phyloP scores from a whole-genome alignment of 495 filamentous ascomycete species.

The Aspergillus ellipticus region DNA sequence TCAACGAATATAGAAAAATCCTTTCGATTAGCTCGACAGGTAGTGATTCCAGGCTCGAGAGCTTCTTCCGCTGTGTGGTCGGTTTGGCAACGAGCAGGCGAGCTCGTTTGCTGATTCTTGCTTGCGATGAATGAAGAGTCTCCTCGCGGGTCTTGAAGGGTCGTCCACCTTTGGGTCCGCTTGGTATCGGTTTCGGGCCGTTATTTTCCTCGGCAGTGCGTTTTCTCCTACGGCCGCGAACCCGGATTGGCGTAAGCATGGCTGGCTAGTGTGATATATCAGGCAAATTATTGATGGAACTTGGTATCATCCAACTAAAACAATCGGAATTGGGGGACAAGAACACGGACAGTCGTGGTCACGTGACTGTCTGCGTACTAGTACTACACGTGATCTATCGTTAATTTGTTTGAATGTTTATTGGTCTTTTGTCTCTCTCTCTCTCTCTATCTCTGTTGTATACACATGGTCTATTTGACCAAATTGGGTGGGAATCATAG shows the following conservation, averaged over 20 bases:
- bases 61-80: conserved; percentile 11
- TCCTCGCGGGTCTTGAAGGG: conserved; percentile 17
- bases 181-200: conserved; percentile 9
- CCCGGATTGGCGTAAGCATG: conserved; percentile 27
- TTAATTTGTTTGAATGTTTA: not conserved
- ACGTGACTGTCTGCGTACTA: too few species aligned
- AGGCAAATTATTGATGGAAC: too few species aligned
- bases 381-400: too few species aligned
- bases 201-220: conserved; percentile 9
- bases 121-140: conserved; percentile 9
- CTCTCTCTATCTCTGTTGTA: not conserved
- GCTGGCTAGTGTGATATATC: conserved; percentile 1
- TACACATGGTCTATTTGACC: not conserved
- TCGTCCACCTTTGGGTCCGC: conserved; percentile 17
- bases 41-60: conserved; percentile 45
- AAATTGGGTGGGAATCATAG: not conserved
- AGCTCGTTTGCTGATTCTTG: conserved; percentile 9
- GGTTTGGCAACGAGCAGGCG: conserved; percentile 15
- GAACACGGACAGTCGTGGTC: too few species aligned
- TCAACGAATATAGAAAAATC: conserved; percentile 50
- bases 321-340: too few species aligned
- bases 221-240: conserved; percentile 25
- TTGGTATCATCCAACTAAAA: too few species aligned
- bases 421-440: not conserved
- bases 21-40: conserved; percentile 52